These are phyloP conservation scores for Suillus subaureus DNA, from an alignment of 768 basidiomycete species.

Conservation along the genomic window DNA sequence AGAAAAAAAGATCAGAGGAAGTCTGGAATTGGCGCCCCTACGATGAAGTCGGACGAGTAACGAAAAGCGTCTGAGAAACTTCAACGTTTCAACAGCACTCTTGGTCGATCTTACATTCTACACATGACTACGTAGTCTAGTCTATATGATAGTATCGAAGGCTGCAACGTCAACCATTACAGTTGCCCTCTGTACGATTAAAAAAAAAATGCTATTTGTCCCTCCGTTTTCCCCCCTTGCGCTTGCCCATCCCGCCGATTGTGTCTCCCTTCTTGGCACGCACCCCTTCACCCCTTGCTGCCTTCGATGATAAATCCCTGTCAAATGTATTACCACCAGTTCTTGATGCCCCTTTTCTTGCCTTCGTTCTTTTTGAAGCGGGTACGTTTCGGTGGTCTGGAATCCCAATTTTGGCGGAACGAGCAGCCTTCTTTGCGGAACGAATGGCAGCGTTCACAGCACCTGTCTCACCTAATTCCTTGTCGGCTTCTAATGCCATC, in stretches of 20 bases:
- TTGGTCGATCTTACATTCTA: not conserved
- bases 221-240: conserved; percentile 42
- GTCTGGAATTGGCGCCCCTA: too few species aligned
- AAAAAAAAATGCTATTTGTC: conserved; percentile 22
- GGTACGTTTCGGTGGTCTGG: conserved; percentile 40
- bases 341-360: conserved; percentile 32
- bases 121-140: not conserved
- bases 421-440: conserved; percentile 78
- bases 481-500: conserved; percentile 81
- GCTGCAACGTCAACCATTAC: conserved; percentile 12
- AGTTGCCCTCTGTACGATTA: conserved; percentile 3
- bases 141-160: not conserved
- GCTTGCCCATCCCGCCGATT: conserved; percentile 55
- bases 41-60: not conserved
- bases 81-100: not conserved
- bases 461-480: conserved; percentile 54
- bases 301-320: conserved; percentile 55
- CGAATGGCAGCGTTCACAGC: conserved; percentile 77
- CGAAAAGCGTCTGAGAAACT: not conserved
- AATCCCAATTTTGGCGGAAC: conserved; percentile 75
- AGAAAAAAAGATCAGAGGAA: too few species aligned
- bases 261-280: conserved; percentile 65
- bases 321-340: conserved; percentile 52
- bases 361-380: conserved; percentile 37
- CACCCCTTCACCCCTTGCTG: conserved; percentile 53